These are phyloP conservation scores for Aureobasidium sp. DNA, from an alignment of 2,329 filamentous ascomycete species.

Conservation along the genomic window DNA sequence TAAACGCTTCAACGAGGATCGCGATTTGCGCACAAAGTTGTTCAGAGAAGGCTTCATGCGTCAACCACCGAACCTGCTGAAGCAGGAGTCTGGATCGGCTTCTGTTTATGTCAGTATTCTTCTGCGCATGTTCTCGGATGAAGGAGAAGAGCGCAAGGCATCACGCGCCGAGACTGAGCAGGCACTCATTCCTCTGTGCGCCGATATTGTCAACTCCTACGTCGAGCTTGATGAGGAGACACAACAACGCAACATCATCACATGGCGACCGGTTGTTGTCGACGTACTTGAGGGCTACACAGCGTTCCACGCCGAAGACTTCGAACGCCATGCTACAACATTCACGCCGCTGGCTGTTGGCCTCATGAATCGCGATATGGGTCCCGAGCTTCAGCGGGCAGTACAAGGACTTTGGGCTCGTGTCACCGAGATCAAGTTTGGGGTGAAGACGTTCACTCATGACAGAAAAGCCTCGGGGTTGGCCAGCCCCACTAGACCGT, in stretches of 20 bases:
- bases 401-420: slow-evolving; percentile 70
- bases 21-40: slow-evolving; percentile 84
- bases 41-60: slow-evolving; percentile 99
- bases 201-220: slow-evolving; percentile 85
- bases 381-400: slow-evolving; percentile 65
- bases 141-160: slow-evolving; percentile 69
- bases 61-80: slow-evolving; percentile 92
- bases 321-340: slow-evolving; percentile 65
- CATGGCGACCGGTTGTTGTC: slow-evolving; percentile 94
- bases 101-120: slow-evolving; percentile 94
- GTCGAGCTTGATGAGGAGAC: slow-evolving; percentile 86
- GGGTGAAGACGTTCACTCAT: slow-evolving; percentile 17
- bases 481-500: not conserved
- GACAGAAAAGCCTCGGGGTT: not conserved
- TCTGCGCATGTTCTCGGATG: slow-evolving; percentile 94
- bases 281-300: slow-evolving; percentile 92
- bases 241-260: slow-evolving; percentile 92
- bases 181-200: slow-evolving; percentile 87
- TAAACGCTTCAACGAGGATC: slow-evolving; percentile 94
- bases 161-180: slow-evolving; percentile 78
- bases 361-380: slow-evolving; percentile 73
- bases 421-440: slow-evolving; percentile 67
- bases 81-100: slow-evolving; percentile 89
- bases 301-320: slow-evolving; percentile 71
- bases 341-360: slow-evolving; percentile 87